phyloP scores from a whole-genome alignment of 176 grass and related monocot genomes.

The Cocos nucifera region DNA sequence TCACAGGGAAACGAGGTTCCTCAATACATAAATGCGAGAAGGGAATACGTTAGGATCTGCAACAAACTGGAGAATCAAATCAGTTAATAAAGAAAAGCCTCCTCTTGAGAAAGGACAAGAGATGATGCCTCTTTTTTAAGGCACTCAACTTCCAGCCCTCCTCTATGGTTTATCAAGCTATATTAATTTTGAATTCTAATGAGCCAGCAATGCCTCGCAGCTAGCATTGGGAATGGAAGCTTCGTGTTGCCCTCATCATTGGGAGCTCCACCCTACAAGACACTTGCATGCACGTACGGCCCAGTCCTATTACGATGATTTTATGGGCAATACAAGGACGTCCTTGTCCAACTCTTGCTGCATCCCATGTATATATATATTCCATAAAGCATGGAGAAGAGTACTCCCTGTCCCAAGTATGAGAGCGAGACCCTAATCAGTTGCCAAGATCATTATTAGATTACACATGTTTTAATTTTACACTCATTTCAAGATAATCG shows the following conservation, averaged over 20 bases:
- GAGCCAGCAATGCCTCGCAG: constrained; percentile 23
- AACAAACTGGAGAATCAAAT: constrained; percentile 40
- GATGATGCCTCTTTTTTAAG: constrained; percentile 48
- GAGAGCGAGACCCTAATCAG: constrained; percentile 8
- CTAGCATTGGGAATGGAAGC: constrained; percentile 7
- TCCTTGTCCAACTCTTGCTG: too few species aligned
- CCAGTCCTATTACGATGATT: too few species aligned
- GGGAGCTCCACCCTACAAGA: neutral
- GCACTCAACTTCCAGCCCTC: constrained; percentile 42
- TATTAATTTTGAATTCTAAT: constrained; percentile 41
- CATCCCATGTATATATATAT: neutral
- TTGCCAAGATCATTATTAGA: neutral
- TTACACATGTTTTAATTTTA: constrained; percentile 9
- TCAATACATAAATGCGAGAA: constrained; percentile 16
- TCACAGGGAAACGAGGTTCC: neutral
- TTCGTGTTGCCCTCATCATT: constrained; percentile 28
- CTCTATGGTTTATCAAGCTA: constrained; percentile 24
- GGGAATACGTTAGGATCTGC: constrained; percentile 27
- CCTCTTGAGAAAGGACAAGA: constrained; percentile 42
- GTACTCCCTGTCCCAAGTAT: neutral
- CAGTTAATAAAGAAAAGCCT: constrained; percentile 29
- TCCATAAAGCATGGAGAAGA: neutral
- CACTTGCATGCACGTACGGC: neutral
- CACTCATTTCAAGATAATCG: constrained; percentile 35
- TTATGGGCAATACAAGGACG: too few species aligned